Evolutionary conservation across 169 alveolate species (phyloP).

Genomic region (Pseudocohnilembus persalinus): DNA sequence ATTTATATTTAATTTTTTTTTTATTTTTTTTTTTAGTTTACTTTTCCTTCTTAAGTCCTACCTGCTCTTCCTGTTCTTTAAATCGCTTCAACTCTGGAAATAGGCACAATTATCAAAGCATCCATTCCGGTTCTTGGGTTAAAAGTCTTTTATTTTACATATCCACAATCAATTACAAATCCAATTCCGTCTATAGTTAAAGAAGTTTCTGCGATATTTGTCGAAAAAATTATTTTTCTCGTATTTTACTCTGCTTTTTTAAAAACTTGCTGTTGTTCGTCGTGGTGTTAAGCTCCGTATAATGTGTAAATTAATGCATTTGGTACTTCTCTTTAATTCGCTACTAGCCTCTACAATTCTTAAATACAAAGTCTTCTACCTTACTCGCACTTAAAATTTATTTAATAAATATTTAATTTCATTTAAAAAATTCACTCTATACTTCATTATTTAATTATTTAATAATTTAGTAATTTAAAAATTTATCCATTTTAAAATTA

Average conservation of each 20-base stretch:
- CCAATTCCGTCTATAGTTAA: slow-evolving; percentile 84
- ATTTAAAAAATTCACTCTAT: too few relatives aligned
- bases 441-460: too few relatives aligned
- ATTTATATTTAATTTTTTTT: slow-evolving; percentile 20
- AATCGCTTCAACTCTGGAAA: slow-evolving; percentile 74
- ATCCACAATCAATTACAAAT: slow-evolving; percentile 86
- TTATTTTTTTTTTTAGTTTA: too few relatives aligned
- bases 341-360: slow-evolving; percentile 59
- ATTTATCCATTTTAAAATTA: too few relatives aligned
- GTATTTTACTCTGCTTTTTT: slow-evolving; percentile 65
- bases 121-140: slow-evolving; percentile 85
- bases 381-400: too few relatives aligned
- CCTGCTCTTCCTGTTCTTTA: slow-evolving; percentile 89
- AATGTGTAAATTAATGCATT: slow-evolving; percentile 69
- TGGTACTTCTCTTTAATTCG: slow-evolving; percentile 66
- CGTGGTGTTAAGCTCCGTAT: slow-evolving; percentile 76
- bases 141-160: slow-evolving; percentile 72
- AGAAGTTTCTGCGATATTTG: slow-evolving; percentile 89
- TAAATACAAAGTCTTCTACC: slow-evolving; percentile 71
- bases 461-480: too few relatives aligned
- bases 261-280: slow-evolving; percentile 78
- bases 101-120: slow-evolving; percentile 68
- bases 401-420: too few relatives aligned
- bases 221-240: slow-evolving; percentile 81
- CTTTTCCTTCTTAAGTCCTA: slow-evolving; percentile 70